A percentile compares a stretch with the other conserved stretches of the same genome.
Conservation (phyloP, 1,284 basidiomycete species). For the Ustilago cynodontis region DNA sequence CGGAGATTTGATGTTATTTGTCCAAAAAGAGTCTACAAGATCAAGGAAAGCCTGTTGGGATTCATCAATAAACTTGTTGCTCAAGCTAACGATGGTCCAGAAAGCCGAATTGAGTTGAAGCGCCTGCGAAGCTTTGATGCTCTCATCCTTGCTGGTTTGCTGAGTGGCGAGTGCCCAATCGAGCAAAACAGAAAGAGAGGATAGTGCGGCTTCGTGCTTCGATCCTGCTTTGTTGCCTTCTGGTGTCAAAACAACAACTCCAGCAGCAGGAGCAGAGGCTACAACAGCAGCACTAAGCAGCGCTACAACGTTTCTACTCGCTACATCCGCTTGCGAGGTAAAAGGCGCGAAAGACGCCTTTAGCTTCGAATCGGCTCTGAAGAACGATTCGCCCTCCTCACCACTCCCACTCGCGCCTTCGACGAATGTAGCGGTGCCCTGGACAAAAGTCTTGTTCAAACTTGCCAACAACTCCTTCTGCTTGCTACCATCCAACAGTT, state of each 20-base stretch:
- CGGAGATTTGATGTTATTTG: slow-evolving; percentile 17
- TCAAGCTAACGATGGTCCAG: slow-evolving; percentile 24
- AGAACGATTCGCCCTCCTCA: slow-evolving; percentile 6
- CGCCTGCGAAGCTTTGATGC: slow-evolving; percentile 8
- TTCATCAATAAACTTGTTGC: slow-evolving; percentile 62
- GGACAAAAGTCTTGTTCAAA: slow-evolving; percentile 45
- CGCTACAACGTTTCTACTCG: slow-evolving; percentile 29
- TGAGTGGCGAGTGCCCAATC: slow-evolving; percentile 26
- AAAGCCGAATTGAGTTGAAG: slow-evolving; percentile 37
- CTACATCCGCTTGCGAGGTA: not conserved
- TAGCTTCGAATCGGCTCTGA: slow-evolving; percentile 7
- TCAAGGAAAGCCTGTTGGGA: slow-evolving; percentile 29
- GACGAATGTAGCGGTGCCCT: not conserved
- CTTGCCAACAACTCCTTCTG: slow-evolving; percentile 49
- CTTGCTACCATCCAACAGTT: slow-evolving; percentile 34
- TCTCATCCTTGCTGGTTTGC: not conserved
- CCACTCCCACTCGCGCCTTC: no score
- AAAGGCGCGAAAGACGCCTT: slow-evolving; percentile 9
- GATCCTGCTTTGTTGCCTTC: not conserved
- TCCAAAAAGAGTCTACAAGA: slow-evolving; percentile 54
- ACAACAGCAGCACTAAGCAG: slow-evolving; percentile 42
- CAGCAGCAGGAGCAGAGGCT: slow-evolving; percentile 24
- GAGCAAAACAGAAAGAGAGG: slow-evolving; percentile 25
- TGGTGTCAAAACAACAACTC: slow-evolving; percentile 9
- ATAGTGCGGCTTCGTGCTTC: slow-evolving; percentile 29